These are phyloP conservation scores for Colletotrichum eleusines DNA, from an alignment of 2,329 filamentous ascomycete genomes.

Conservation along the genomic window DNA sequence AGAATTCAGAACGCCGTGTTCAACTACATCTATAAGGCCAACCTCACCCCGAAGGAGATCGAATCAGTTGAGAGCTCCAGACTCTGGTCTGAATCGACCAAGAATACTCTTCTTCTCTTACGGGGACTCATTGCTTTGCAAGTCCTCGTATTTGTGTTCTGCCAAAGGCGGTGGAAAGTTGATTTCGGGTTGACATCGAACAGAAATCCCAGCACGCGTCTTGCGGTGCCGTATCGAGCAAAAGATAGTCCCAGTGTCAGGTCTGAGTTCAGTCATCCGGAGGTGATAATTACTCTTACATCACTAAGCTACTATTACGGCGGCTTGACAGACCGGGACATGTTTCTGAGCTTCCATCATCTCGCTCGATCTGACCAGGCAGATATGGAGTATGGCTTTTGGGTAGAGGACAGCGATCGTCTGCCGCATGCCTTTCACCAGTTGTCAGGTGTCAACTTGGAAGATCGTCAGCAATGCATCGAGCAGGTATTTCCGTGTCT, in stretches of 20 bases:
- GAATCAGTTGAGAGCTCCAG: constrained; percentile 49
- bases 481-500: constrained; percentile 65
- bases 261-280: constrained; percentile 73
- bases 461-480: constrained; percentile 63
- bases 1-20: constrained; percentile 50
- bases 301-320: constrained; percentile 68
- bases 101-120: constrained; percentile 59
- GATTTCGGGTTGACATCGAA: constrained; percentile 69
- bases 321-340: constrained; percentile 64
- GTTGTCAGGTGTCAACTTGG: constrained; percentile 67
- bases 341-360: constrained; percentile 60
- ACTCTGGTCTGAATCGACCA: constrained; percentile 53
- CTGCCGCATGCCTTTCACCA: constrained; percentile 55
- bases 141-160: constrained; percentile 65
- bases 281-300: constrained; percentile 68
- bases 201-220: constrained; percentile 55
- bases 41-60: constrained; percentile 50
- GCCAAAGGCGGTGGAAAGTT: constrained; percentile 72
- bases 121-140: constrained; percentile 68
- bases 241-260: constrained; percentile 68
- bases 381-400: constrained; percentile 62
- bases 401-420: constrained; percentile 54
- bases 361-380: constrained; percentile 66
- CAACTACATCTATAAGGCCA: constrained; percentile 59
- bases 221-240: constrained; percentile 70